Evolutionary conservation across 2,329 filamentous ascomycete species (phyloP), one percentile per base, ranked within the genome.

Genomic region (Ceratocystis eucalypticola): DNA sequence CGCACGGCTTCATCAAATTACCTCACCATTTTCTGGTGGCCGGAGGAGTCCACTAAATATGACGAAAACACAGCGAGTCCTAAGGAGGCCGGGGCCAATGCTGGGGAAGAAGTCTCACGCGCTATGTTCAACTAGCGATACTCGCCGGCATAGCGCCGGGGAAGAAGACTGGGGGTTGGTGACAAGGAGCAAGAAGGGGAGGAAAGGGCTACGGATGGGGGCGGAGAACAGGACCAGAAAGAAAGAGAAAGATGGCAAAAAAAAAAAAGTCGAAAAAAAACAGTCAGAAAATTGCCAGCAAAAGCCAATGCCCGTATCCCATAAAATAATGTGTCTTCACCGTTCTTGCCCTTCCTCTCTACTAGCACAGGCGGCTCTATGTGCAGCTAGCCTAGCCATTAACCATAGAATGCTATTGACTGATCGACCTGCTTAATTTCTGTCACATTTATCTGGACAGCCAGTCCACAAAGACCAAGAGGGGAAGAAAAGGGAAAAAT

Each of bases 101-200:
- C 53, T 57, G 22, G 53, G 20, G 53, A 57, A 57, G 53, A 30
- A 17, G 53, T 15, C 10, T 17, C 30, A 7, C 6, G 8, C 53
- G 53, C 53, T 57, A 30, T 28, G 53, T 30, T 12, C 53, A 57
- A 7, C 8, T 57, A n/a, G 53, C 30, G 53, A 28, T 22, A 57
- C 53, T 57, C 53, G 53, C 53, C 25, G 53, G 53, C 53, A 57
- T 33, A 57, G 53, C 53, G 30, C 53, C 25, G 53, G 53, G 53
- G 22, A 57, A 57, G 53, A 30, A 57, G 53, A 57, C 53, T 57
- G 53, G 53, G 53, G 53, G 33, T 10, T 7, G 25, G 3, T 15
- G 6, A n/a, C 8, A 53, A 10, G 48, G 3, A 53, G 48, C 17
- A 20, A 53, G 48, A 25, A 3, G 22, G 22, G 17, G 3, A 55